These are phyloP conservation scores for Niveomyces coronatus DNA, from an alignment of 2,329 filamentous ascomycete species.

Conservation along the genomic window DNA sequence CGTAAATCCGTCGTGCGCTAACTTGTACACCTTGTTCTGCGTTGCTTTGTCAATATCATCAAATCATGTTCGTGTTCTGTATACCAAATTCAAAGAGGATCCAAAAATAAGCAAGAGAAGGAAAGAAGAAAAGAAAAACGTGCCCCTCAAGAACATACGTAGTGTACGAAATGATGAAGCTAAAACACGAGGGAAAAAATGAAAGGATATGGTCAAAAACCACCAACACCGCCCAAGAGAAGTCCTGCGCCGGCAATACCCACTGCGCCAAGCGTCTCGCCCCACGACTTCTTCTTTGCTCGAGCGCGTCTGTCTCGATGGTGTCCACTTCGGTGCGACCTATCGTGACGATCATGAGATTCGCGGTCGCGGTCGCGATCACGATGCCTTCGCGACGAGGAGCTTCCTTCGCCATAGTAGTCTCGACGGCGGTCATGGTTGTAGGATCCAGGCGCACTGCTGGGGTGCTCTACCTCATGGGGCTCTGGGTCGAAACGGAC, in stretches of 20 bases:
- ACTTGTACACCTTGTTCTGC: background rate
- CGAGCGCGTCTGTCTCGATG: constrained; percentile 22
- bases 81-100: too few species aligned
- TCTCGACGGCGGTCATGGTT: constrained; percentile 23
- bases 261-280: constrained; percentile 45
- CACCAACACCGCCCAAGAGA: constrained; percentile 39
- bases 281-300: constrained; percentile 34
- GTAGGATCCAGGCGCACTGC: constrained; percentile 17
- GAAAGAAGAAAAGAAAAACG: background rate
- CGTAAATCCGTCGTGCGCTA: too few species aligned
- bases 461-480: constrained; percentile 29
- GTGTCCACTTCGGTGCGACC: constrained; percentile 18
- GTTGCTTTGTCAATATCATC: background rate
- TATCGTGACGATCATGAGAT: constrained; percentile 18
- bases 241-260: constrained; percentile 52
- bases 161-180: too few species aligned
- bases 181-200: too few species aligned
- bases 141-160: too few species aligned
- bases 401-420: constrained; percentile 18
- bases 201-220: constrained; percentile 13
- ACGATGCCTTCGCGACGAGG: constrained; percentile 12
- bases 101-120: background rate
- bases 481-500: constrained; percentile 43
- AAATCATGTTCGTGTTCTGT: background rate
- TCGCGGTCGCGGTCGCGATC: constrained; percentile 15